phyloP scores from a whole-genome alignment of 2,329 filamentous ascomycete genomes.

The Colletotrichum euphorbiae region DNA sequence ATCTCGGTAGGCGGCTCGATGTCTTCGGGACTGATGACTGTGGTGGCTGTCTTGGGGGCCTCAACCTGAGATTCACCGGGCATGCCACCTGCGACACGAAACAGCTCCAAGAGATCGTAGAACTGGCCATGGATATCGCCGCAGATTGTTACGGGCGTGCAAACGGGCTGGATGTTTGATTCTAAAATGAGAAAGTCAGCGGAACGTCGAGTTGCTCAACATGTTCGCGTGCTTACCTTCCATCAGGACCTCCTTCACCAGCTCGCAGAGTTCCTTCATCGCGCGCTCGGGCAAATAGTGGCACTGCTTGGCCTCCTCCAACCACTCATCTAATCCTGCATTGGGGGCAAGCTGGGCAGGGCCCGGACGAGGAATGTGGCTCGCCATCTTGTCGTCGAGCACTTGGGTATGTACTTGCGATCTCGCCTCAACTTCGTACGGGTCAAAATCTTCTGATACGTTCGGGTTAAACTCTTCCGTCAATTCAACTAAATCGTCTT shows the following conservation, averaged over 20 bases:
- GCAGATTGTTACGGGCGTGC: conserved; percentile 95
- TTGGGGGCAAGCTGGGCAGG: conserved; percentile 86
- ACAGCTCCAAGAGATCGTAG: conserved; percentile 96
- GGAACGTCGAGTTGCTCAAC: not conserved
- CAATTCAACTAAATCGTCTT: conserved; percentile 23
- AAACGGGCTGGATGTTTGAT: conserved; percentile 98
- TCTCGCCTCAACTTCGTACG: conserved; percentile 20
- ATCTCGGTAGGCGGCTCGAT: conserved; percentile 92
- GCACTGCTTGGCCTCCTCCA: conserved; percentile 95
- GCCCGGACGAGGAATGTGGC: conserved; percentile 83
- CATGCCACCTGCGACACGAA: conserved; percentile 96
- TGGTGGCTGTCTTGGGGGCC: conserved; percentile 74
- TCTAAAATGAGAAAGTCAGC: conserved; percentile 63
- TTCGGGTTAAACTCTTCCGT: conserved; percentile 29
- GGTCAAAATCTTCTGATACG: conserved; percentile 20
- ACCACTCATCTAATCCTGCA: conserved; percentile 93
- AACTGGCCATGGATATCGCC: conserved; percentile 99
- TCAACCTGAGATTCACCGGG: conserved; percentile 83
- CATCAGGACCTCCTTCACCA: conserved; percentile 99
- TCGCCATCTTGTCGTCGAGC: conserved; percentile 51
- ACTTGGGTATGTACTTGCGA: conserved; percentile 27
- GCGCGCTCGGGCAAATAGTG: conserved; percentile 95
- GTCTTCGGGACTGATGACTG: conserved; percentile 88
- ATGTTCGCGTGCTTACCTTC: conserved; percentile 71
- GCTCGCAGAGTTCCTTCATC: conserved; percentile 99